phyloP scores from a whole-genome alignment of 2,329 filamentous ascomycete genomes.

The Leptodontidium sp. region DNA sequence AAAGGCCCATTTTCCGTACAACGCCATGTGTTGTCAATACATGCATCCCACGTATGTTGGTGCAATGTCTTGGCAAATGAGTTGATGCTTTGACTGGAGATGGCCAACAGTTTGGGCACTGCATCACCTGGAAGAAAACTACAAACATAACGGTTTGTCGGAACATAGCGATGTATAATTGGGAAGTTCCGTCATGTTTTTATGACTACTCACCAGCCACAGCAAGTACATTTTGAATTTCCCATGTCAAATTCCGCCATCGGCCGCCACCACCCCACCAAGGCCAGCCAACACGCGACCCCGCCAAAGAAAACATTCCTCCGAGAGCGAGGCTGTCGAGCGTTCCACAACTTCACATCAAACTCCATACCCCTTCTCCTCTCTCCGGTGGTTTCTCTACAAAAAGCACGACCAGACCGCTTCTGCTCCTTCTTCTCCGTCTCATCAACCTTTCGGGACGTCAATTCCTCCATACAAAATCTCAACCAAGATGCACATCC shows the following conservation, averaged over 20 bases:
- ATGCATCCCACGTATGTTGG: neutral
- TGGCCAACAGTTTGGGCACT: too few relatives aligned
- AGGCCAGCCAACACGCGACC: neutral
- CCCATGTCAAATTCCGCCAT: conserved; percentile 12
- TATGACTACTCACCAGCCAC: too few relatives aligned
- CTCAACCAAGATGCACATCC: conserved; percentile 55
- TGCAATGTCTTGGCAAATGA: neutral
- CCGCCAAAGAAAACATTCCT: conserved; percentile 20
- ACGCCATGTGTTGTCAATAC: neutral
- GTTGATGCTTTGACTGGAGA: neutral
- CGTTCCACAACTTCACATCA: neutral
- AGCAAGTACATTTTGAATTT: neutral
- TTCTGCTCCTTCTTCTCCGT: neutral
- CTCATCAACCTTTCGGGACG: conserved; percentile 4
- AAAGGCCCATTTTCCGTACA: neutral
- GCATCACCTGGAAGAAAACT: too few relatives aligned
- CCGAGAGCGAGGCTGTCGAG: conserved; percentile 20
- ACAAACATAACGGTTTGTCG: too few relatives aligned
- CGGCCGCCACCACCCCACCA: conserved; percentile 9
- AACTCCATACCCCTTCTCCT: conserved; percentile 6
- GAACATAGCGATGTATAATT: neutral
- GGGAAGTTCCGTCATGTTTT: neutral
- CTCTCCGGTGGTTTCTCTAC: neutral
- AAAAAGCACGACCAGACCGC: neutral
- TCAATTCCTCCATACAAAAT: neutral